phyloP scores from a whole-genome alignment of 2,329 filamentous ascomycete genomes.

The Colletotrichum salicis region DNA sequence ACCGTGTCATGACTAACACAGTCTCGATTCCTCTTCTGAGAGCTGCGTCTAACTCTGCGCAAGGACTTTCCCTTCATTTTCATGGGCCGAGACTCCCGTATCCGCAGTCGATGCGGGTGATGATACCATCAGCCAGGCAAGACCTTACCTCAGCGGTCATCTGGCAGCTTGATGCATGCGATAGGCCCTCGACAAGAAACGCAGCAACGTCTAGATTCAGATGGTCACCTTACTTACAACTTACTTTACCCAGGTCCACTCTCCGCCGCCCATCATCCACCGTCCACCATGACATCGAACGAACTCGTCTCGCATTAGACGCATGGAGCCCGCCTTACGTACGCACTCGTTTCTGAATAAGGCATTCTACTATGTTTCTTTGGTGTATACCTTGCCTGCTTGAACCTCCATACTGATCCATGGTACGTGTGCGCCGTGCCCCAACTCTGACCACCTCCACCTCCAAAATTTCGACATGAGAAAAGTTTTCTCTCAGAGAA shows the following conservation, averaged over 20 bases:
- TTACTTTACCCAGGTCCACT: neutral
- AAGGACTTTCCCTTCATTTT: conserved; percentile 4
- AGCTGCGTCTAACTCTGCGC: neutral
- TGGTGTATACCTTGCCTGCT: neutral
- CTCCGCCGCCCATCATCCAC: neutral
- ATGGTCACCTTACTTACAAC: conserved; percentile 1
- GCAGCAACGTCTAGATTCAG: neutral
- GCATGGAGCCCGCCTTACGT: conserved; percentile 22
- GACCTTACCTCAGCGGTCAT: neutral
- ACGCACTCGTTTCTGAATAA: conserved; percentile 27
- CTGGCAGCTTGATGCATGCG: neutral
- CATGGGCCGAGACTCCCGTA: neutral
- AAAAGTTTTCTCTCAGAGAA: neutral
- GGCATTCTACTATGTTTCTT: neutral
- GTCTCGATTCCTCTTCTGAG: neutral
- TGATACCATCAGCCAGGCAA: conserved; percentile 23
- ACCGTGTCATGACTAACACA: too few species aligned
- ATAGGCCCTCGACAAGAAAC: neutral
- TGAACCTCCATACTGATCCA: neutral
- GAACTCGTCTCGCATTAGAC: conserved; percentile 23
- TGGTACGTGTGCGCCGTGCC: neutral
- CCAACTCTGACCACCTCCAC: neutral
- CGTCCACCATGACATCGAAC: conserved; percentile 21
- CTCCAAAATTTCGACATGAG: neutral
- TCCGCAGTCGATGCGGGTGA: conserved; percentile 4